Evolutionary conservation across 2,329 filamentous ascomycete species (phyloP), one percentile per base, ranked within the genome.

Genomic region (Fusarium nodosum): DNA sequence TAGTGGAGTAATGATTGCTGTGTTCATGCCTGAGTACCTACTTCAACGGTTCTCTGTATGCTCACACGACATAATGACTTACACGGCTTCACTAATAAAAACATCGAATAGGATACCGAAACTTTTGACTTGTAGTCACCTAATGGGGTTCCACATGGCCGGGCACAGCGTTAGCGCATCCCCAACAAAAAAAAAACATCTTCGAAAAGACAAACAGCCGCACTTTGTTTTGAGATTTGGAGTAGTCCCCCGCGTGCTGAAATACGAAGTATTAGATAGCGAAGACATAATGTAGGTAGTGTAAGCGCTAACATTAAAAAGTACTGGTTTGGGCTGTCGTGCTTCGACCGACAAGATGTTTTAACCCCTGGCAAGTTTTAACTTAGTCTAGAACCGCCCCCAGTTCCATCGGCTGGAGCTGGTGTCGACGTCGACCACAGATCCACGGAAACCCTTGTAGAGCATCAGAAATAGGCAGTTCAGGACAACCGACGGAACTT

Each of bases 111-210:
- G 22, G 56, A 59, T 47, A 48, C 44, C 54, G 46, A 48, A 56
- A 20, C 28, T 26, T 39, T 47, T 54, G 44, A 46, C 48, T 60
- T 41, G 11, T 31, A 52, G 50, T 41, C 34, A 41, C 48, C 34
- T 31, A 46, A 58, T 54, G 62, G 64, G 64, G 61, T 61, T 60
- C 69, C 72, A 73, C 70, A 59, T 65, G 51, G 60, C 36, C 22
- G 33, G 9, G 33, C 33, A 63, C 56, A 72, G 69, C 71, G 68
- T 75, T 75, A 75, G 73, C 70, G 73, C 58, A 71, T 75, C 73
- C 73, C 73, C 73, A 75, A 75, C 73, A 75, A 75, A 62, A 58
- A 58, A 74, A 73, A 51, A 30, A 34, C 42, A 60, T 58, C 58
- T 58, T 56, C 56, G 34, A 59, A 47, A 51, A 53, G 56, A 41